Conservation (phyloP, 2,329 filamentous ascomycete species). For the Ploettnerulaceae sp. region DNA sequence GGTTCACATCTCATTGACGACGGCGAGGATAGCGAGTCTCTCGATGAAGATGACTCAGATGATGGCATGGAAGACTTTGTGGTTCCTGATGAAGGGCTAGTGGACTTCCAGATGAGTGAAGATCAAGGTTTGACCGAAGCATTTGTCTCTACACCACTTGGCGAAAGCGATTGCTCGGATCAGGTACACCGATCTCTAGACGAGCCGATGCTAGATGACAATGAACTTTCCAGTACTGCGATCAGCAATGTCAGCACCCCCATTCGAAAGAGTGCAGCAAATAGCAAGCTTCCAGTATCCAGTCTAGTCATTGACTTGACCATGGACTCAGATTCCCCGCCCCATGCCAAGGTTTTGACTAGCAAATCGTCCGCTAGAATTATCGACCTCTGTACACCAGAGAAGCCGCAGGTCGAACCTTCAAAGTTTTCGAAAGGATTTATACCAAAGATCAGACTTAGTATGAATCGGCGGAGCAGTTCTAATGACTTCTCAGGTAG, state of each 20-base stretch:
- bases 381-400: not conserved
- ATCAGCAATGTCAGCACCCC: not conserved
- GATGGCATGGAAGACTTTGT: conserved; percentile 12
- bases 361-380: not conserved
- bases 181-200: not conserved
- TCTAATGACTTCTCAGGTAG: not conserved
- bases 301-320: not conserved
- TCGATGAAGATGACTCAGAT: conserved; percentile 3
- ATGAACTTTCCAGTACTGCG: not conserved
- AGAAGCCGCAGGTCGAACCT: not conserved
- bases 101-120: not conserved
- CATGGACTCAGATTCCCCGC: too few relatives aligned
- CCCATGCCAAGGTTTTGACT: not conserved
- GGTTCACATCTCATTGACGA: conserved; percentile 9
- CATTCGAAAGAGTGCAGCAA: not conserved
- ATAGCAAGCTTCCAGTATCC: too few relatives aligned
- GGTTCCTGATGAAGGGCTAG: conserved; percentile 15
- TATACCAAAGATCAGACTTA: not conserved
- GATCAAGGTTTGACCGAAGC: not conserved
- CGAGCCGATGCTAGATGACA: conserved; percentile 5
- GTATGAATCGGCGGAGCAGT: not conserved
- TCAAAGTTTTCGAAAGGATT: not conserved
- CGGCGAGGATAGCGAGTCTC: conserved; percentile 19
- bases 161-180: not conserved
- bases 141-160: not conserved